phyloP scores from a whole-genome alignment of 75 land plant species.

The Ceratopteris richardii region DNA sequence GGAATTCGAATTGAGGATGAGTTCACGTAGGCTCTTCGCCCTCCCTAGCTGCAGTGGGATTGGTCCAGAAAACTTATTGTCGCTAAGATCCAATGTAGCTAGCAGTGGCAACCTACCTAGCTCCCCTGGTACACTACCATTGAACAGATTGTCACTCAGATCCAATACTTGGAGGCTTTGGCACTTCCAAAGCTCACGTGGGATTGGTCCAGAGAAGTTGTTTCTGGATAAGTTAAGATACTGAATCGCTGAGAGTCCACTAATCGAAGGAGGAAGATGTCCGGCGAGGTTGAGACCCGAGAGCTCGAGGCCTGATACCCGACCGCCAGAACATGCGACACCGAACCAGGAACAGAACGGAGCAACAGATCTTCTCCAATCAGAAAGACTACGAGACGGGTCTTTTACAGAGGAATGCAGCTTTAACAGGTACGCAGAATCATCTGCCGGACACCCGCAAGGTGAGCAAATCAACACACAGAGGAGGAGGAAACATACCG shows the following conservation, averaged over 20 bases:
- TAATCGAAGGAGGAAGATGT: slow-evolving; percentile 14
- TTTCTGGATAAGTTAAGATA: slow-evolving; percentile 36
- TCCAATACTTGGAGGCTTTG: slow-evolving; percentile 1
- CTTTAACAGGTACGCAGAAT: no score
- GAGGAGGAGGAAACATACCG: no score
- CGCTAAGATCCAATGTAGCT: slow-evolving; percentile 9
- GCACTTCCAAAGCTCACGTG: background rate
- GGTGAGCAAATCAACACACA: no score
- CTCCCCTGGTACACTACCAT: slow-evolving; percentile 11
- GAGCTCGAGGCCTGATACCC: slow-evolving; percentile 13
- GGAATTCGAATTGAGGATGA: slow-evolving; percentile 33
- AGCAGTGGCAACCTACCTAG: slow-evolving; percentile 11
- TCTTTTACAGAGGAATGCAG: no score
- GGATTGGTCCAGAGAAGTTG: slow-evolving; percentile 20
- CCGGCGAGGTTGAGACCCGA: slow-evolving; percentile 14
- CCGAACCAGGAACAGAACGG: slow-evolving; percentile 20
- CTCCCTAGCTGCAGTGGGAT: slow-evolving; percentile 25
- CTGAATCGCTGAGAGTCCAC: slow-evolving; percentile 8
- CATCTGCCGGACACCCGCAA: no score
- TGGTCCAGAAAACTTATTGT: slow-evolving; percentile 24
- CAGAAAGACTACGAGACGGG: no score
- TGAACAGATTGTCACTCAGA: slow-evolving; percentile 12
- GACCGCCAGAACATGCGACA: slow-evolving; percentile 11
- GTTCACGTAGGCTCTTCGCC: slow-evolving; percentile 11
- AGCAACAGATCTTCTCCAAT: background rate